Evolutionary conservation across 2,329 filamentous ascomycete genomes (phyloP).

Genomic region (Aspergillus tubingensis): DNA sequence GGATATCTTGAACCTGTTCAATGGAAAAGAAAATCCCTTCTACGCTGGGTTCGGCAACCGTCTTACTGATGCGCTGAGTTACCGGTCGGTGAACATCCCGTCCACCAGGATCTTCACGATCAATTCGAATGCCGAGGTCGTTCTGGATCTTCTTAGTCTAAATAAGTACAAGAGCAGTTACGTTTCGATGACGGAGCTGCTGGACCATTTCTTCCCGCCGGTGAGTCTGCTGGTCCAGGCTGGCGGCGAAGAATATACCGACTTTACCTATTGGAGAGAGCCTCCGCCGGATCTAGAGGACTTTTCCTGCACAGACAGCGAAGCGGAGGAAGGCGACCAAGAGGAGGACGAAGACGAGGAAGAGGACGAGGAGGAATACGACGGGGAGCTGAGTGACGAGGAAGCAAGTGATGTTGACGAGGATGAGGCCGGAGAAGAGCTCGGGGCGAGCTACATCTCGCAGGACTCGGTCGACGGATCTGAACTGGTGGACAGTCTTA

Average conservation of each 20-base stretch:
- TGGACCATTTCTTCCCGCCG: constrained; percentile 97
- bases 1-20: constrained; percentile 89
- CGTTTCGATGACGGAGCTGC: constrained; percentile 93
- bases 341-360: constrained; percentile 53
- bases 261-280: constrained; percentile 96
- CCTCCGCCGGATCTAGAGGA: constrained; percentile 80
- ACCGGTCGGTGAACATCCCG: constrained; percentile 93
- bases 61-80: constrained; percentile 92
- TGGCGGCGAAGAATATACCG: constrained; percentile 91
- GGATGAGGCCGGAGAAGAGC: constrained; percentile 55
- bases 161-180: constrained; percentile 97
- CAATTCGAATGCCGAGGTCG: constrained; percentile 96
- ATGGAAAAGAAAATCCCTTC: constrained; percentile 75
- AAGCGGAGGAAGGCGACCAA: constrained; percentile 48
- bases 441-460: constrained; percentile 40
- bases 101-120: constrained; percentile 96
- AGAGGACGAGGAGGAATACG: constrained; percentile 45
- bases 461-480: constrained; percentile 49
- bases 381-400: constrained; percentile 51
- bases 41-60: constrained; percentile 97
- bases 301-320: constrained; percentile 79
- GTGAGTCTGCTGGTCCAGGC: constrained; percentile 82
- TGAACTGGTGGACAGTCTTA: constrained; percentile 45
- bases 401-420: constrained; percentile 53
- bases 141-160: constrained; percentile 81